Conservation (phyloP, 2,329 filamentous ascomycete species). For the Aspergillus carbonarius region DNA sequence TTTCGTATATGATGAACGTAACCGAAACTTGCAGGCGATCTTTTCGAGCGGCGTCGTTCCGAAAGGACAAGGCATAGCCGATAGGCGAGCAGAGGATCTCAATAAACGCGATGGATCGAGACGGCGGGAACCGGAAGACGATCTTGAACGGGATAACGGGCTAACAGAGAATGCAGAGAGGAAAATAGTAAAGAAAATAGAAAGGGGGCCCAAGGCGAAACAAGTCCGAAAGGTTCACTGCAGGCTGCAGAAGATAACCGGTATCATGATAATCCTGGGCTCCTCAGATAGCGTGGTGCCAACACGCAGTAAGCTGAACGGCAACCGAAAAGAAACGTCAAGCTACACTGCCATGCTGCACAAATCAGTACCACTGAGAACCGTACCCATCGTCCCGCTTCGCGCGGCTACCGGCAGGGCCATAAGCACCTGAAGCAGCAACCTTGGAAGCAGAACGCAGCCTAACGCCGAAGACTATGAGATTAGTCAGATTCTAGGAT, state of each 20-base stretch:
- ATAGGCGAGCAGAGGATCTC: conserved; percentile 19
- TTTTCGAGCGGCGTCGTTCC: background rate
- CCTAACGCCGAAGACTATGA: conserved; percentile 81
- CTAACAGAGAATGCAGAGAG: conserved; percentile 36
- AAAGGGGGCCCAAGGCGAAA: conserved; percentile 33
- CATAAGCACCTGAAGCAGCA: conserved; percentile 53
- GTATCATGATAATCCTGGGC: conserved; percentile 29
- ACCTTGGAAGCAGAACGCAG: conserved; percentile 79
- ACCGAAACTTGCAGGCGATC: background rate
- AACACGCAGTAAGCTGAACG: conserved; percentile 29
- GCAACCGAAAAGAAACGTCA: conserved; percentile 20
- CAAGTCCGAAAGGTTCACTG: conserved; percentile 35
- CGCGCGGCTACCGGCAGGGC: conserved; percentile 51
- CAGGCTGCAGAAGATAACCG: conserved; percentile 30
- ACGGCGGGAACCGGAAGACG: conserved; percentile 32
- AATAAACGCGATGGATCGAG: conserved; percentile 31
- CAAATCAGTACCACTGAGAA: conserved; percentile 47
- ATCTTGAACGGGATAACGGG: conserved; percentile 37
- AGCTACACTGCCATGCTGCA: conserved; percentile 33
- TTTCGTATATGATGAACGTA: conserved; percentile 12
- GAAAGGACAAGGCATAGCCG: conserved; percentile 12
- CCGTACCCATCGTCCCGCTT: conserved; percentile 56
- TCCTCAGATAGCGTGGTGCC: conserved; percentile 28
- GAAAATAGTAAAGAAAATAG: conserved; percentile 27
- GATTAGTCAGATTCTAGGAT: conserved; percentile 77